Percentiles rank a stretch among this genome's conserved stretches.
These are phyloP conservation scores for Vaccinium macrocarpon DNA, from an alignment of 148 eudicot genomes.

Conservation along the genomic window DNA sequence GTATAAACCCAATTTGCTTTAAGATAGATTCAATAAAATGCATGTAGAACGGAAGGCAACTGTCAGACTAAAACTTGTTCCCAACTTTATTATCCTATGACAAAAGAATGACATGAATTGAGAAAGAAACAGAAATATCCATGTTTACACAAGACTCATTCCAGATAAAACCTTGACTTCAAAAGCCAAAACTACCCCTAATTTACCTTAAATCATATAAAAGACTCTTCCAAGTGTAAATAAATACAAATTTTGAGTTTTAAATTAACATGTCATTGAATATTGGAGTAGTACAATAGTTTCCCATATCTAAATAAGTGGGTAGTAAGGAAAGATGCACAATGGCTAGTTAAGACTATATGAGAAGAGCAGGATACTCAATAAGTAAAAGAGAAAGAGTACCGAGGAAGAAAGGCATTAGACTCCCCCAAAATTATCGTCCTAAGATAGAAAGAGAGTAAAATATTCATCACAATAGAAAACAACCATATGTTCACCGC, in stretches of 20 bases:
- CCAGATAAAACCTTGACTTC: not conserved
- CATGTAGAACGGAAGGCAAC: not conserved
- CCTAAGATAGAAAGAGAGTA: not conserved
- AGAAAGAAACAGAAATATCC: not conserved
- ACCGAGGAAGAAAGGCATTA: not conserved
- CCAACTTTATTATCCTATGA: not conserved
- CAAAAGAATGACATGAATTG: not conserved
- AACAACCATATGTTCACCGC: not conserved
- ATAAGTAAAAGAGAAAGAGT: not conserved
- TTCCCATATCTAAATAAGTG: not conserved
- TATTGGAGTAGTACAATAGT: not conserved
- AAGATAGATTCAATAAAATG: not conserved
- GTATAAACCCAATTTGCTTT: conserved; percentile 1
- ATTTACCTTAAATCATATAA: not conserved
- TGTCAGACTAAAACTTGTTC: not conserved
- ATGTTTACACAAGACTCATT: not conserved
- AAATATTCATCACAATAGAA: not conserved
- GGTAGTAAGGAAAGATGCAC: not conserved
- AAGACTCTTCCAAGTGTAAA: not conserved
- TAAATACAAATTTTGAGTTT: not conserved
- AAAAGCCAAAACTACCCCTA: not conserved
- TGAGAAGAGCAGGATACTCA: not conserved
- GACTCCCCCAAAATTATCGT: not conserved
- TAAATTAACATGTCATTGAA: not conserved
- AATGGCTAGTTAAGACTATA: not conserved